Base-by-base conservation (phyloP, 139 green algal species). In the Zygnema circumcarinatum region DNA sequence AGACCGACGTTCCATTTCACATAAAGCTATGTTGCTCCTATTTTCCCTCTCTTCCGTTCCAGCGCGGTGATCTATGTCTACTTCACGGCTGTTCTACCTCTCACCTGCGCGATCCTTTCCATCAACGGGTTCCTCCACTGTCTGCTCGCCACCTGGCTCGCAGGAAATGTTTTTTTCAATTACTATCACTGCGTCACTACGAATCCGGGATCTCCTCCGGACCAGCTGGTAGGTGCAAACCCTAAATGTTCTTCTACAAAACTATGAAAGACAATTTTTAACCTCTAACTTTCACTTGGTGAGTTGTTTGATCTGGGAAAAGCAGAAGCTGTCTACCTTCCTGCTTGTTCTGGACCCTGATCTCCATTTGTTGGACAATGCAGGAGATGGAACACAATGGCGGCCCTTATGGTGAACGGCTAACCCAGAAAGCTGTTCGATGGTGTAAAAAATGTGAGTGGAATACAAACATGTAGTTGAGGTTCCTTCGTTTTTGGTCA, bases 131-230 rank as follows among this genome's bases (percentile, higher is more conserved):
- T 36, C 16, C 2, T 21, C 3, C 83, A 88, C 1, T 2, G 1
- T 7, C 0, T 47, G 2, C 38, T 74, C 11, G 68, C 83, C 0
- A 38, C 74, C 2, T 88, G 83, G 83, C 33, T 88, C 25, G 39
- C 83, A 0, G 67, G 56, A 40, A 88, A 88, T 62, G 62, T 88
- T 25, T 62, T 88, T 38, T 88, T 88, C 74, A 88, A 88, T 74
- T 88, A 87, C 68, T 88, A 75, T 47, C 56, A 74, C 74, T 87
- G 74, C 74, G 32, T 87, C 74, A 47, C 38, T 25, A 86, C 74
- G 11, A 1, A 88, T 31, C 83, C 83, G 0, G 83, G 83, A 25
- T 76, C 38, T 74, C 68, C 83, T 1, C 83, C 83, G 2, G 38
- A 74, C 74, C 73, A 85, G 16, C 36, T 62, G 68, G 83, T 88